These are phyloP conservation scores for Theobroma grandiflorum DNA, from an alignment of 441 rosid species.

Conservation along the genomic window DNA sequence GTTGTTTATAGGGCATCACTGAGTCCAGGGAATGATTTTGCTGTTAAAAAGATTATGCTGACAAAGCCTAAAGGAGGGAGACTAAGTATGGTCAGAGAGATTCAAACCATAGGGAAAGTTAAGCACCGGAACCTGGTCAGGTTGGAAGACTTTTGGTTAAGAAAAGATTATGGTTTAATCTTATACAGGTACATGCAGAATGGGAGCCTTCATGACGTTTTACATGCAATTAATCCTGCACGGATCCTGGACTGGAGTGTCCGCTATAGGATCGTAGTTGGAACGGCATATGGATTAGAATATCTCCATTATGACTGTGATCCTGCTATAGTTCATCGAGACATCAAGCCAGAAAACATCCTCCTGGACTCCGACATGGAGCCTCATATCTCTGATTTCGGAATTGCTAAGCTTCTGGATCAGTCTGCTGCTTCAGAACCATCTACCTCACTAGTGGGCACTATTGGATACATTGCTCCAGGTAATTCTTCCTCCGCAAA, in stretches of 20 bases:
- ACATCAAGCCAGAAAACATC: conserved; percentile 83
- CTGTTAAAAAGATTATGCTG: conserved; percentile 66
- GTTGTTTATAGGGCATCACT: conserved; percentile 66
- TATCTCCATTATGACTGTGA: conserved; percentile 85
- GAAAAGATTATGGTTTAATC: conserved; percentile 72
- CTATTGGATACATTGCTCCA: conserved; percentile 85
- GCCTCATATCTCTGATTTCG: conserved; percentile 87
- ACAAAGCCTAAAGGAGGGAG: conserved; percentile 54
- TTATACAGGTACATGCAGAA: conserved; percentile 74
- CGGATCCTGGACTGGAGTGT: conserved; percentile 62
- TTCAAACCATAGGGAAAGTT: conserved; percentile 63
- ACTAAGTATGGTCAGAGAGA: conserved; percentile 69
- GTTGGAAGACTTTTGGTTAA: conserved; percentile 81
- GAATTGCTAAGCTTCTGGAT: conserved; percentile 73
- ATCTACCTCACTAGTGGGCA: conserved; percentile 57
- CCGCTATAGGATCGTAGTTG: conserved; percentile 67
- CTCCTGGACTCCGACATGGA: conserved; percentile 80
- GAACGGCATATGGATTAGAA: conserved; percentile 76
- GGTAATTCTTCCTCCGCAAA: conserved; percentile 43
- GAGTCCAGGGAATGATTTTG: conserved; percentile 52
- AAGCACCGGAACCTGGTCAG: conserved; percentile 78
- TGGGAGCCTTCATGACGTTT: conserved; percentile 76
- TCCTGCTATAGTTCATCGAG: conserved; percentile 78
- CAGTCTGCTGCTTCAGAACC: conserved; percentile 50
- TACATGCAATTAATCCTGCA: conserved; percentile 49